These are phyloP conservation scores for Lasiodiplodia hormozganensis DNA, from an alignment of 2,329 filamentous ascomycete species.

Conservation along the genomic window DNA sequence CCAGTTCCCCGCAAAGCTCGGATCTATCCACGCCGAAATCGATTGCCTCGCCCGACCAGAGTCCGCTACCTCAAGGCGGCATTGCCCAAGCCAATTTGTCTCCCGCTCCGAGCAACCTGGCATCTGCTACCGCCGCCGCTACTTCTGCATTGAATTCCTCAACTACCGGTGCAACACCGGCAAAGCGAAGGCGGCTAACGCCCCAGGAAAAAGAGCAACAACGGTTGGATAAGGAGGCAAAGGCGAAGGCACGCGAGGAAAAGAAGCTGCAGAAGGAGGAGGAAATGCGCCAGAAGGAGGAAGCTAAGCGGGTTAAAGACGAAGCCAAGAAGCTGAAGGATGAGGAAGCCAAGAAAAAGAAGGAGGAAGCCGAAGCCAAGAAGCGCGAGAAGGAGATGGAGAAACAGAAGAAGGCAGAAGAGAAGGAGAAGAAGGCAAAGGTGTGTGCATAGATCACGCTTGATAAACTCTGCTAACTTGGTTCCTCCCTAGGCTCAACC, in stretches of 20 bases:
- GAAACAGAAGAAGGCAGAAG: conserved; percentile 26
- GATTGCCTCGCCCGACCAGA: conserved; percentile 41
- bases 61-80: conserved; percentile 27
- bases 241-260: conserved; percentile 46
- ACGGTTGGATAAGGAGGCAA: conserved; percentile 47
- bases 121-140: conserved; percentile 20
- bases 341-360: conserved; percentile 36
- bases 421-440: conserved; percentile 48
- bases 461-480: background rate
- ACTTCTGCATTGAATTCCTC: background rate
- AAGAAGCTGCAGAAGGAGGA: conserved; percentile 44
- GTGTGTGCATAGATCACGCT: conserved; percentile 41
- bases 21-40: conserved; percentile 40
- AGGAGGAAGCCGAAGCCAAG: conserved; percentile 50
- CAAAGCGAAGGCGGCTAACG: conserved; percentile 54
- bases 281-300: conserved; percentile 37
- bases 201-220: conserved; percentile 51
- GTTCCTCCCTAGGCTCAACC: conserved; percentile 44
- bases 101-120: conserved; percentile 33
- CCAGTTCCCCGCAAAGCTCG: conserved; percentile 39
- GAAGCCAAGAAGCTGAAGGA: conserved; percentile 40
- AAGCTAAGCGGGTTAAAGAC: conserved; percentile 38
- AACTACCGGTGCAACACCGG: conserved; percentile 32
- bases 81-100: conserved; percentile 29
- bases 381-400: conserved; percentile 57